Evolutionary conservation across 1,284 basidiomycete species (phyloP), one percentile per base, ranked within the genome.

Genomic region (Cerioporus squamosus): DNA sequence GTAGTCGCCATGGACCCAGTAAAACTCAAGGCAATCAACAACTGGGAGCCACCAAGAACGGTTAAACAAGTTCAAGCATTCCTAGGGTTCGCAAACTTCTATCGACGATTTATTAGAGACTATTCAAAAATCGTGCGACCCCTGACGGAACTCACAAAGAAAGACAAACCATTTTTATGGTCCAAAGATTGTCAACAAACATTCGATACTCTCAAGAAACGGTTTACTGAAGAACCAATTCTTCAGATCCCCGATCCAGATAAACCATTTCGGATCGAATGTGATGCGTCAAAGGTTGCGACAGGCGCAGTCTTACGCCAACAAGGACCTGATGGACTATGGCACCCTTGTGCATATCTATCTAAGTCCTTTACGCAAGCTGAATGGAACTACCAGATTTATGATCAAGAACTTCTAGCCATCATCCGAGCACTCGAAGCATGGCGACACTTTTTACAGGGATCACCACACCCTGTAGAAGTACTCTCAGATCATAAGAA

Each of bases 391-490:
- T n/a, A n/a, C n/a, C n/a, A n/a, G n/a, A n/a, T n/a, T n/a, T n/a
- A n/a, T 5, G 77, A 86, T 62, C 71, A 75, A 53, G 80, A 85
- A 69, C 53, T 85, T 17, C 40, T 82, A 0, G 74, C 75, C 0
- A 74, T 81, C 18, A 71, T 79, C 7, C 8, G 58, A n/a, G 60
- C 70, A 0, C 57, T 78, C 12, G 61, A 72, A 14, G 57, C 67
- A 38, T 80, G 74, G 75, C 47, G 68, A 15, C 70, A 71, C 22
- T 68, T 68, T 26, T 61, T 74, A 0, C 55, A 66, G 46, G 72
- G 70, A 24, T 40, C 39, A 9, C n/a, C n/a, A n/a, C n/a, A n/a
- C n/a, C n/a, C n/a, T n/a, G n/a, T n/a, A n/a, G n/a, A n/a, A n/a
- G n/a, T n/a, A n/a, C 65, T 66, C 49, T 72, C 76, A 0, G 77